Evolutionary conservation across 306 rosid species (phyloP).

Genomic region (Cicer judaicum): DNA sequence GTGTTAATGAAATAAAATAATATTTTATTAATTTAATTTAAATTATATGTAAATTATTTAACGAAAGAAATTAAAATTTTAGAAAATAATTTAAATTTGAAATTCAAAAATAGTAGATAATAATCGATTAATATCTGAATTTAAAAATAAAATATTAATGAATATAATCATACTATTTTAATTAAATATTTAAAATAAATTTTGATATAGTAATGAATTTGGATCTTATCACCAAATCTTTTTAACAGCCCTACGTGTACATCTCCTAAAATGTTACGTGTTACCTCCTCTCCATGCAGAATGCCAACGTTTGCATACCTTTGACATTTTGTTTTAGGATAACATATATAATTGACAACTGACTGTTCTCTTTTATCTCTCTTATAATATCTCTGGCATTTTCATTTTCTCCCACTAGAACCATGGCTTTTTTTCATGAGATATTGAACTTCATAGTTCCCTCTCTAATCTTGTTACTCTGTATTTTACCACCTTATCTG

Average conservation of each 20-base stretch:
- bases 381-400: background rate
- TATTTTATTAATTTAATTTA: too few species aligned
- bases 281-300: constrained; percentile 36
- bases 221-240: too few species aligned
- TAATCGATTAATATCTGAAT: too few species aligned
- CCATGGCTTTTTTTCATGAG: constrained; percentile 49
- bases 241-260: background rate
- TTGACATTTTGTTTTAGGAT: background rate
- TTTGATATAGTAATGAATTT: too few species aligned
- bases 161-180: too few species aligned
- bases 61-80: too few species aligned
- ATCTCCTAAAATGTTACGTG: constrained; percentile 29
- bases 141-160: too few species aligned
- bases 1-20: too few species aligned
- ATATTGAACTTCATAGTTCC: constrained; percentile 48
- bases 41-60: too few species aligned
- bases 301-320: constrained; percentile 21
- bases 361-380: background rate
- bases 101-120: too few species aligned
- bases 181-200: too few species aligned
- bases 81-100: too few species aligned
- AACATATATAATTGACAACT: background rate
- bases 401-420: background rate
- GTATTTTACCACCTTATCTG: constrained; percentile 44
- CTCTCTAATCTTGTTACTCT: constrained; percentile 37